Evolutionary conservation across 2,329 filamentous ascomycete species (phyloP), one percentile per base, ranked within the genome.

Genomic region (Myriosclerotinia duriaeana): DNA sequence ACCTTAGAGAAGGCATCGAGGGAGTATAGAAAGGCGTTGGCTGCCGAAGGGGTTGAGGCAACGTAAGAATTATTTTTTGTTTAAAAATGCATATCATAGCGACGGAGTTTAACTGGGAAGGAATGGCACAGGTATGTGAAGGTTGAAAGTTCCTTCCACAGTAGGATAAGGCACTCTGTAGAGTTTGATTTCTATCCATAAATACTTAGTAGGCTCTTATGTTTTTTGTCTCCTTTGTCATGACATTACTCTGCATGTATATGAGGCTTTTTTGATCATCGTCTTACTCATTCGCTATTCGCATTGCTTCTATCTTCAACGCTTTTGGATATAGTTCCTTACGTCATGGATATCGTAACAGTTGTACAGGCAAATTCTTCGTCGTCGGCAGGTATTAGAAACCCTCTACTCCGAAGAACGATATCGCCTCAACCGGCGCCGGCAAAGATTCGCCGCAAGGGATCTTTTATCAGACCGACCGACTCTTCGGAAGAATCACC

Each of bases 1-100:
- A 89, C 92, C 15, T 78, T 97, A 68, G 83, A 86, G 67, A 85
- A 85, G 71, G 93, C 93, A 7, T 82, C 87, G 69, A 82, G 78
- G n/a, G 86, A 89, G 74, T 97, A 95, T 75, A 81, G 86, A 71
- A 87, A 83, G 72, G 91, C 89, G 15, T 80, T 93, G 67, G 86
- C 87, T 48, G 89, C 91, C 67, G 87, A 87, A 67, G 72, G 73
- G 7, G 56, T 75, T 54, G 74, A 76, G 54, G 63, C 68, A 55
- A 64, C 70, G 46, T 73, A 56, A 66, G 52, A 61, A 22, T 30
- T 15, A 63, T 52, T 34, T 54, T 5, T 48, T 38, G 12, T 52
- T 30, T 55, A 54, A 36, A 52, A 38, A 53, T 1, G 11, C 56
- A 34, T 65, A 66, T 64, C 71, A 74, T 73, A 75, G 72, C 73